Evolutionary conservation across 2,329 filamentous ascomycete species (phyloP).

Genomic region (Talaromyces islandicus): DNA sequence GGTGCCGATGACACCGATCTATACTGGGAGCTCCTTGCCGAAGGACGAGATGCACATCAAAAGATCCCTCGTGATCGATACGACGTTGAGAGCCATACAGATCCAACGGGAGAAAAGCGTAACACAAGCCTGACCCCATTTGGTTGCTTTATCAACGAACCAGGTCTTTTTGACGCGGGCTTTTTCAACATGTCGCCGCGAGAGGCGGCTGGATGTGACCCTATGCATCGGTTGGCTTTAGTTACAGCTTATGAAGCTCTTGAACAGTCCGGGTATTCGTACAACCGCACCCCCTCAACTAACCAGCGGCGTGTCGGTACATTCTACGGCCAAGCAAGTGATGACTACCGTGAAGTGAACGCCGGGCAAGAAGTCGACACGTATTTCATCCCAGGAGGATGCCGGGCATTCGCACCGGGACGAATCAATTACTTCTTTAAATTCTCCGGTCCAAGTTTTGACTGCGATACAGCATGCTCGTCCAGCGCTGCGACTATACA

Average conservation of each 20-base stretch:
- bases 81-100: conserved; percentile 26
- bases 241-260: conserved; percentile 73
- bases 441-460: conserved; percentile 39
- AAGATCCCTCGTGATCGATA: conserved; percentile 46
- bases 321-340: conserved; percentile 66
- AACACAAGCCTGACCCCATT: conserved; percentile 27
- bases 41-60: conserved; percentile 26
- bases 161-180: conserved; percentile 32
- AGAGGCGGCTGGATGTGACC: conserved; percentile 59
- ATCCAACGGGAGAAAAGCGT: conserved; percentile 25
- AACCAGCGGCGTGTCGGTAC: conserved; percentile 58
- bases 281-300: conserved; percentile 61
- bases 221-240: conserved; percentile 71
- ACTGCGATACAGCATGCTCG: conserved; percentile 3
- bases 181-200: conserved; percentile 56
- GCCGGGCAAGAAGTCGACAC: conserved; percentile 63
- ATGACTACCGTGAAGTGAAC: conserved; percentile 61
- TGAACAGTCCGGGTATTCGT: conserved; percentile 70
- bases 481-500: conserved; percentile 1
- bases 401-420: conserved; percentile 52
- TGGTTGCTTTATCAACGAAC: conserved; percentile 33
- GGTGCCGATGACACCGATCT: neutral
- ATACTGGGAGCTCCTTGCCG: conserved; percentile 26
- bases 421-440: conserved; percentile 38
- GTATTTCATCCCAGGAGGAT: conserved; percentile 57